Percentiles rank a stretch among this genome's conserved stretches.
Conservation (phyloP, 2,329 filamentous ascomycete species). For the Coniochaeta sp. region DNA sequence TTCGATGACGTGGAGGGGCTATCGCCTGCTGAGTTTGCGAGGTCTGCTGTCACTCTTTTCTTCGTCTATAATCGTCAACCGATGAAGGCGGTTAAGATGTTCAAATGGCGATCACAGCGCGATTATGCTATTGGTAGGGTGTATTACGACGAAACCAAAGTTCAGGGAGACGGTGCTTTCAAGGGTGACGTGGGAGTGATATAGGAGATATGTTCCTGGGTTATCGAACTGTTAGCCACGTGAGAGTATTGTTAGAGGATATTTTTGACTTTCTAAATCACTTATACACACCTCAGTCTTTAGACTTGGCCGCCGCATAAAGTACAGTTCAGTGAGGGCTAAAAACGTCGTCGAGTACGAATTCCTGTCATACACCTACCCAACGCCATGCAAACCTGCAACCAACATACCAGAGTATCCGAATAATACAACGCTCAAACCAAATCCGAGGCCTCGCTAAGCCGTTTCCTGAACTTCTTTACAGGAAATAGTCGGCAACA, state of each 20-base stretch:
- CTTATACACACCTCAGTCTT: too few relatives aligned
- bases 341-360: background rate
- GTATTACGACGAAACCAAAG: background rate
- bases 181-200: background rate
- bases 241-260: too few relatives aligned
- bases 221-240: too few relatives aligned
- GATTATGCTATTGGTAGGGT: background rate
- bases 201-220: too few relatives aligned
- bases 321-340: background rate
- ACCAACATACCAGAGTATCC: background rate
- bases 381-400: background rate
- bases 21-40: too few relatives aligned
- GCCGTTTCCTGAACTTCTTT: background rate
- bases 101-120: background rate
- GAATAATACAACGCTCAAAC: background rate
- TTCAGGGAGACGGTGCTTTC: background rate
- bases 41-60: background rate
- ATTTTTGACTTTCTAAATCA: too few relatives aligned
- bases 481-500: constrained; percentile 92
- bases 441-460: background rate
- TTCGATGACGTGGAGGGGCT: background rate
- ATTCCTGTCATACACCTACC: background rate
- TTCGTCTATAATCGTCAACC: background rate
- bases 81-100: background rate
- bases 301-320: background rate